Base-by-base conservation (phyloP, 768 basidiomycete genomes). In the Rhodosporidiobolus sp. region DNA sequence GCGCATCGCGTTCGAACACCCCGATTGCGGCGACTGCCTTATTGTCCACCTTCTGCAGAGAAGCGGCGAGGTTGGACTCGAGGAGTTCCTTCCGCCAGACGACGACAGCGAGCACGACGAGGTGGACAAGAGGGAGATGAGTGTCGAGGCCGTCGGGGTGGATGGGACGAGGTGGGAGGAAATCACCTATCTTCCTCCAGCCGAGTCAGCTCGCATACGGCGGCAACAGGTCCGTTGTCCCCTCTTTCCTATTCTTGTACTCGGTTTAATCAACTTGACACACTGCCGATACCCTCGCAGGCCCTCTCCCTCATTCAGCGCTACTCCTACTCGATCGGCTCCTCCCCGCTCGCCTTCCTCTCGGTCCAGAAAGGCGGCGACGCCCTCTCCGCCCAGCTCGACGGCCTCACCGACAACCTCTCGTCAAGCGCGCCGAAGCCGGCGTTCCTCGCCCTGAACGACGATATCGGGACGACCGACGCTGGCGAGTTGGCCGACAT, bases 1-100 rank as follows among this genome's bases (percentile, higher is more conserved):
- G 65, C 77, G 79, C 61, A 77, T 82, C 43, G 80, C 82, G 0
- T 82, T 82, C 73, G 76, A 77, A 20, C 67, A 70, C 16, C 30
- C 76, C 20, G 49, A 63, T 11, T 83, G 82, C 73, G 83, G 83
- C 28, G 82, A 83, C 60, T 82, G 81, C 64, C 52, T 82, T 14
- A 78, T 83, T 38, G 66, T 77, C 8, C 80, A 80, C 0, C 78
- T 83, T 45, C 70, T 82, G n/a, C 55, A 72, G n/a, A 72, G 73
- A 11, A 81, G 81, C 69, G 79, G 81, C 9, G 67, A 71, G 10
- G 67, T 75, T 8, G 83, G 83, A 7, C 70, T 83, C 12, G 74
- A 78, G 19, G 80, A 81, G 19, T 80, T 83, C 74, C 77, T 83
- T 4, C 83, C 83, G 30, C 17, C 14, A 43, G 38, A 43, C n/a